These are phyloP conservation scores for Notholithocarpus densiflorus DNA, from an alignment of 306 rosid species.

Conservation along the genomic window DNA sequence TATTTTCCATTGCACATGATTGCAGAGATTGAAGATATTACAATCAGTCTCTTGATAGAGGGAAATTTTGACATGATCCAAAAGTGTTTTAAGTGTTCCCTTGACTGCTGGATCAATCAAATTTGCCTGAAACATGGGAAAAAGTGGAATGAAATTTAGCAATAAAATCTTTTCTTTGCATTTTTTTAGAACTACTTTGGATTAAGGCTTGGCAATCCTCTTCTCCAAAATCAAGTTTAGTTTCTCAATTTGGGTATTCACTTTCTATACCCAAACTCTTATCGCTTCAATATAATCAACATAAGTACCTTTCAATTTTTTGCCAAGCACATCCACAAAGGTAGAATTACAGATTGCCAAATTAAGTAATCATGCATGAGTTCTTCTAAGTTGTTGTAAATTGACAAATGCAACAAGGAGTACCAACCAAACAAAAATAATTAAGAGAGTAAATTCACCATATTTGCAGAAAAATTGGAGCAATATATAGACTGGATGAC, in stretches of 20 bases:
- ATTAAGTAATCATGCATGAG: not conserved
- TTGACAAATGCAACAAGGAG: not conserved
- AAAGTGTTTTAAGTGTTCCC: constrained; percentile 24
- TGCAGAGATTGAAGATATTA: constrained; percentile 14
- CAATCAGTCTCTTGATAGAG: constrained; percentile 12
- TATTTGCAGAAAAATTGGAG: not conserved
- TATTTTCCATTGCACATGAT: not conserved
- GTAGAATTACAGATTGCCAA: not conserved
- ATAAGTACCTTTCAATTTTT: not conserved
- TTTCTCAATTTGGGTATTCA: too few species aligned
- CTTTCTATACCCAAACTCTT: too few species aligned
- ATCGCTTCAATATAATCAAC: too few species aligned
- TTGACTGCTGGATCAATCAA: constrained; percentile 10
- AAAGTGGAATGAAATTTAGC: too few species aligned
- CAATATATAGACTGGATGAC: not conserved
- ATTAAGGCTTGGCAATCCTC: too few species aligned
- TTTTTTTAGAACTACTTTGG: too few species aligned
- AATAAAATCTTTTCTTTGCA: too few species aligned
- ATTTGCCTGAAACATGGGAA: not conserved
- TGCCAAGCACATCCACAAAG: not conserved
- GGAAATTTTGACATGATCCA: constrained; percentile 1
- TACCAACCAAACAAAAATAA: not conserved
- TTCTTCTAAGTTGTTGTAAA: not conserved
- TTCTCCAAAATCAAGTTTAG: too few species aligned
- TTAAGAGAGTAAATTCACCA: not conserved